A percentile compares a stretch with the other conserved stretches of the same genome.
Conservation (phyloP, 1,284 basidiomycete species). For the Leccinum huronense region DNA sequence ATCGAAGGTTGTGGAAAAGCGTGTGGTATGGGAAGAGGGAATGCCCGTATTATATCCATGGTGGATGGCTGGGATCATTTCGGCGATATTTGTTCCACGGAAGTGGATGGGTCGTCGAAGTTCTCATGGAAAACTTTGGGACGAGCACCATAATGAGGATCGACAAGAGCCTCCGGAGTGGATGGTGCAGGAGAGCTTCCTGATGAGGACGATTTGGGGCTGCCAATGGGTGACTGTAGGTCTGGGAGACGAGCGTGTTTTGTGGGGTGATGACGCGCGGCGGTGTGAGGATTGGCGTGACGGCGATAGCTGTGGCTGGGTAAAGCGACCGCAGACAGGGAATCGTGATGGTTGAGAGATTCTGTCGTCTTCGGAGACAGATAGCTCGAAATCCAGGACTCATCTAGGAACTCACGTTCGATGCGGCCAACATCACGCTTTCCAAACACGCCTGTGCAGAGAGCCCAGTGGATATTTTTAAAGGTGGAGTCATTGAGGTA, state of each 20-base stretch:
- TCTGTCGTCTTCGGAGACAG: conserved; percentile 56
- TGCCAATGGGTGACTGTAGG: conserved; percentile 29
- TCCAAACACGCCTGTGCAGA: conserved; percentile 75
- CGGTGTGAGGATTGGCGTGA: conserved; percentile 24
- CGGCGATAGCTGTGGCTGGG: conserved; percentile 30
- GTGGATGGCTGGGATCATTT: conserved; percentile 29
- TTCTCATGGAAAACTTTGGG: conserved; percentile 24
- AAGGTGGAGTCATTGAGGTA: conserved; percentile 73
- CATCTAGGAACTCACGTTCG: conserved; percentile 74
- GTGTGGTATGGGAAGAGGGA: conserved; percentile 31
- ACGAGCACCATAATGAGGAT: conserved; percentile 10
- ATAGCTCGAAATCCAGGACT: conserved; percentile 66
- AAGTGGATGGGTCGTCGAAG: conserved; percentile 7
- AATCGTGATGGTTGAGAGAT: conserved; percentile 57
- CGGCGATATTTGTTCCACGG: conserved; percentile 9
- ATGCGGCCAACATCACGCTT: conserved; percentile 75
- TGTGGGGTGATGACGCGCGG: conserved; percentile 21
- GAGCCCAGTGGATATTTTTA: conserved; percentile 75
- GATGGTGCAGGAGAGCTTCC: conserved; percentile 32
- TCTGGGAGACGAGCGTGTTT: conserved; percentile 25
- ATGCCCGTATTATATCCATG: conserved; percentile 34
- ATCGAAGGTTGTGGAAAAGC: conserved; percentile 19
- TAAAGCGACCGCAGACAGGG: conserved; percentile 44
- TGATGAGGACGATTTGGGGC: conserved; percentile 37
- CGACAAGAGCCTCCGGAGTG: conserved; percentile 27